Conservation (phyloP, 208 protist species). For the Phytomonas sp. region DNA sequence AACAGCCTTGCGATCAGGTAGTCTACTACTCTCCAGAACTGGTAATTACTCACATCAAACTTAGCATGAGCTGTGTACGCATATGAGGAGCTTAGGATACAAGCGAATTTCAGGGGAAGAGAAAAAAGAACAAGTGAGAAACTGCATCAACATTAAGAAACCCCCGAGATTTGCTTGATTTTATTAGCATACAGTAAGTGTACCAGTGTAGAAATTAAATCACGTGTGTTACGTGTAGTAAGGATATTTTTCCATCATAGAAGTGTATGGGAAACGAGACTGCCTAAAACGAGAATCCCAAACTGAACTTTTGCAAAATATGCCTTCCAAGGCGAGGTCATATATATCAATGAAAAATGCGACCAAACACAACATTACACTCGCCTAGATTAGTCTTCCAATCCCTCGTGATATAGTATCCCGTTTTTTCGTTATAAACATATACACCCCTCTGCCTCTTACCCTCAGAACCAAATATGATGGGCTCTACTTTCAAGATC, state of each 20-base stretch:
- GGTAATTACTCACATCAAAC: too few relatives aligned
- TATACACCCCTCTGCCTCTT: neutral
- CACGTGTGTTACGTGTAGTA: neutral
- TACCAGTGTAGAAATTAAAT: neutral
- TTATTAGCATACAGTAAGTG: neutral
- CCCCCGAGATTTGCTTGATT: neutral
- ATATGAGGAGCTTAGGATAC: too few relatives aligned
- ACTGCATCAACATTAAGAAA: neutral
- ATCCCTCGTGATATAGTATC: neutral
- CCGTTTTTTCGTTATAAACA: neutral
- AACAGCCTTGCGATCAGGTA: too few relatives aligned
- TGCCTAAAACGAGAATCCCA: neutral
- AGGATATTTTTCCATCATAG: neutral
- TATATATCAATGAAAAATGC: neutral
- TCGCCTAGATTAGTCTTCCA: neutral
- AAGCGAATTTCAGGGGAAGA: neutral
- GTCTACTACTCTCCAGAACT: too few relatives aligned
- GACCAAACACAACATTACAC: neutral
- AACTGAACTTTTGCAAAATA: neutral
- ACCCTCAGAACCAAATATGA: neutral
- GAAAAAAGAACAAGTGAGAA: neutral
- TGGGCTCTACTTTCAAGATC: neutral
- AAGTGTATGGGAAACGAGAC: neutral
- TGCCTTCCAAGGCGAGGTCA: neutral
- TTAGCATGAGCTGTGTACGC: too few relatives aligned